Conservation (phyloP, 2,329 filamentous ascomycete species). For the Sporothrix inflata region DNA sequence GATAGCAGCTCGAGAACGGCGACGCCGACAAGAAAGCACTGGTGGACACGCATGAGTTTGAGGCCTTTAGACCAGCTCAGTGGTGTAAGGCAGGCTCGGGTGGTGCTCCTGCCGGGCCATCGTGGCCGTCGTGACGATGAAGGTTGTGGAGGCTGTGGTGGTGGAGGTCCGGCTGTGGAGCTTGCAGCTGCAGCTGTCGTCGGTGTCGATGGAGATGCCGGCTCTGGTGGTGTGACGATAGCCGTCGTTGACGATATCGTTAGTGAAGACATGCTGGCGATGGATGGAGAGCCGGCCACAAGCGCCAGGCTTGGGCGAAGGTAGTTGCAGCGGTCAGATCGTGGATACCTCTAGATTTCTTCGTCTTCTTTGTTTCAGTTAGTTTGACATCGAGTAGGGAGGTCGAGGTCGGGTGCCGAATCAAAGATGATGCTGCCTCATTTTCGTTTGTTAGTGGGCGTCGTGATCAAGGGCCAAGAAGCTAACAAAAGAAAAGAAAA, state of each 20-base stretch:
- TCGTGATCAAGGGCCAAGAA: neutral
- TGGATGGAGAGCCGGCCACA: neutral
- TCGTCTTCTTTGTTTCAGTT: neutral
- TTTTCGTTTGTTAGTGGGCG: neutral
- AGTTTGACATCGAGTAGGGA: neutral
- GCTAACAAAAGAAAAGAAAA: neutral
- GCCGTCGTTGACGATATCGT: slow-evolving; percentile 11
- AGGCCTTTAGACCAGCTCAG: neutral
- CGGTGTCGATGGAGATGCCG: neutral
- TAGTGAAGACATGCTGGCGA: neutral
- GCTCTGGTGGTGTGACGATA: neutral
- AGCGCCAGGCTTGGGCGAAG: neutral
- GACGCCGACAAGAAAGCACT: neutral
- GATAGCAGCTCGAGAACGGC: slow-evolving; percentile 21
- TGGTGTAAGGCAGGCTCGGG: neutral
- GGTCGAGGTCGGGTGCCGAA: neutral
- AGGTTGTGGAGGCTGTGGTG: neutral
- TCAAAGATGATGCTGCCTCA: neutral
- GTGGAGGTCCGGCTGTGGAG: neutral
- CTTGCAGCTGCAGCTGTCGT: no score
- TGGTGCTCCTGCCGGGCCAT: neutral
- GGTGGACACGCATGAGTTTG: neutral
- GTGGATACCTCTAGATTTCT: neutral
- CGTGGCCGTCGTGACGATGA: neutral
- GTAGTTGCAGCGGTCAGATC: neutral